Evolutionary conservation across 164 flowering plant genomes (phyloP), one percentile per base, ranked within the genome.

Genomic region (Paratinospora sagittata): DNA sequence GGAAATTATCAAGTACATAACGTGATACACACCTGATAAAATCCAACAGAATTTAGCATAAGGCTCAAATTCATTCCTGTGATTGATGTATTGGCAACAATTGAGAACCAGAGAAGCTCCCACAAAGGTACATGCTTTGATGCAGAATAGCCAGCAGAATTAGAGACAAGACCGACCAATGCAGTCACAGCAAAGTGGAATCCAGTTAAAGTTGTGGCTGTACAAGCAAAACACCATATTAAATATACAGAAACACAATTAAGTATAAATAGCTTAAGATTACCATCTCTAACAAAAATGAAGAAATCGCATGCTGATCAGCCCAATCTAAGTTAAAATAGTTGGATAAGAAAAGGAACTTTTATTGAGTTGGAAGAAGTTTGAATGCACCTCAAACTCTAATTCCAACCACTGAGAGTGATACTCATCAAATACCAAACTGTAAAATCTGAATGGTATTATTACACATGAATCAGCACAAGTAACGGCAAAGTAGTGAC

Each of bases 51-150:
- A 66, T 86, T 86, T 9, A 86, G 84, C 90, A 86, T 86, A 70
- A 86, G 90, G 68, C 90, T 86, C 23, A 89, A 74, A 81, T 91
- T 93, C 97, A 93, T 93, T 73, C 91, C 97, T 4, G 97, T 84
- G 75, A 93, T 93, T 2, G 98, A 93, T 78, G 73, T 82, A 73
- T 93, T 93, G 67, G 98, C 98, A 66, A 93, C 90, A 68, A 90
- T 66, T 12, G 95, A 93, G 82, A 93, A 93, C 96, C 98, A 92
- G n/a, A 90, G 81, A 58, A 93, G 95, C 82, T 93, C 98, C 98
- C 98, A 93, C 27, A 91, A 12, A 69, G 98, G 97, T 41, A 93
- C 92, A 69, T 87, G 90, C 84, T 90, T 93, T 19, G 97, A 86
- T 27, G 85, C 82, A 19, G 98, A 89, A 33, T 82, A 82, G 6